Base-by-base conservation (phyloP, 768 basidiomycete species). In the Solioccasus polychromus region DNA sequence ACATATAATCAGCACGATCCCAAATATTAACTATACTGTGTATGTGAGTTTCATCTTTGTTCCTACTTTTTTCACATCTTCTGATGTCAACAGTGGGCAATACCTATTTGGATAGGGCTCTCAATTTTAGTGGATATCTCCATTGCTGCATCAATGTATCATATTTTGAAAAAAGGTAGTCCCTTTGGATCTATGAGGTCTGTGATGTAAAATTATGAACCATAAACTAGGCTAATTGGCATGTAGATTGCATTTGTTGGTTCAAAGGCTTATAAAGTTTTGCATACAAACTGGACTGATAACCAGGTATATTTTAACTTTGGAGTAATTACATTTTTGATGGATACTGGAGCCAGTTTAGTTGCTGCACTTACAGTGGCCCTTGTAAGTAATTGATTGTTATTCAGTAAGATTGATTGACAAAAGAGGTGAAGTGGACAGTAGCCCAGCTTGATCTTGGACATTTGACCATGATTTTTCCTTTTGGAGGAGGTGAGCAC, bases 261-360 rank as follows among this genome's bases (percentile, higher is more conserved):
- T 67, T 28, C 23, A 43, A 26, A 60, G 20, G 17, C 35, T 64
- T 0, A 34, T 25, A 39, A 59, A 9, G 3, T 57, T 64, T 45
- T 50, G 23, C 10, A 48, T 57, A 17, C 64, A 64, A 18, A 64
- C 64, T 50, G 62, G 62, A 6, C 24, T 60, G 2, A 43, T 62
- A 29, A 64, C 64, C 9, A 37, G 59, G 62, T 50, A 38, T 44
- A 38, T 38, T 17, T 1, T 8, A 35, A 2, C 12, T 42, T 31
- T 39, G 7, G 19, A 24, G 4, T 9, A 31, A 28, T 2, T 22
- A 7, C 26, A 1, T 18, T 35, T 2, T 14, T 61, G 2, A 54
- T 29, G 10, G 1, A 25, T 37, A 1, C 23, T 20, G 5, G 8
- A 20, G 5, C 12, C 11, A 67, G 62, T 25, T 25, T 63, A 11